These are phyloP conservation scores for Aureobasidium sp. DNA, from an alignment of 2,329 filamentous ascomycete genomes.

Conservation along the genomic window DNA sequence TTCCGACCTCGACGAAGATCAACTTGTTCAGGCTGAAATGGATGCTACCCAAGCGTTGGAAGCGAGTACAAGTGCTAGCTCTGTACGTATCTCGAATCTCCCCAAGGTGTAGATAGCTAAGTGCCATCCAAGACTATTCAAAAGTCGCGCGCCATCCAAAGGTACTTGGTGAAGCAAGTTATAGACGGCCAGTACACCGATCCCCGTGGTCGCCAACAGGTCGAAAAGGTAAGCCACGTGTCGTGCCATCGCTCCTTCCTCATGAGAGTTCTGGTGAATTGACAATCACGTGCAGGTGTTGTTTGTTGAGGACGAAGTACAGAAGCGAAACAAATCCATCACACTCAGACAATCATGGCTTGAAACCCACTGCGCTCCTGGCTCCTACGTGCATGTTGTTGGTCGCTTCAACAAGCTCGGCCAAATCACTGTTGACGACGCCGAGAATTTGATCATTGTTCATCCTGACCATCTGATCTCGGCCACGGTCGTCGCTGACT, in stretches of 20 bases:
- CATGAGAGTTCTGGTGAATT: conserved; percentile 19
- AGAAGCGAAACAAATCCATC: conserved; percentile 59
- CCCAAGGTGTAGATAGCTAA: conserved; percentile 20
- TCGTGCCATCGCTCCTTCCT: not conserved
- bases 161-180: conserved; percentile 74
- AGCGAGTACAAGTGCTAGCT: conserved; percentile 32
- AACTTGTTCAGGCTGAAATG: conserved; percentile 58
- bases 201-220: conserved; percentile 48
- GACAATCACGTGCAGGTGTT: conserved; percentile 55
- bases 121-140: conserved; percentile 51
- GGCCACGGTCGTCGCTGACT: conserved; percentile 92
- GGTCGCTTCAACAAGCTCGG: conserved; percentile 64
- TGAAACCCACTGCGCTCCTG: conserved; percentile 66
- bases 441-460: conserved; percentile 75
- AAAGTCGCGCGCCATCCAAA: conserved; percentile 70
- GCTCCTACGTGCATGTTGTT: conserved; percentile 79
- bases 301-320: conserved; percentile 71
- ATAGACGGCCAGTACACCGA: conserved; percentile 62
- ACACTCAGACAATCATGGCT: conserved; percentile 80
- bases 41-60: conserved; percentile 62
- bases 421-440: conserved; percentile 75
- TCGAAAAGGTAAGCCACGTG: conserved; percentile 18
- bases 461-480: conserved; percentile 95
- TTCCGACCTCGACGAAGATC: conserved; percentile 65
- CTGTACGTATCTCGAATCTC: conserved; percentile 47